Evolutionary conservation across 2,329 filamentous ascomycete genomes (phyloP), one percentile per base, ranked within the genome.

Genomic region (Sordariomycetes sp.): DNA sequence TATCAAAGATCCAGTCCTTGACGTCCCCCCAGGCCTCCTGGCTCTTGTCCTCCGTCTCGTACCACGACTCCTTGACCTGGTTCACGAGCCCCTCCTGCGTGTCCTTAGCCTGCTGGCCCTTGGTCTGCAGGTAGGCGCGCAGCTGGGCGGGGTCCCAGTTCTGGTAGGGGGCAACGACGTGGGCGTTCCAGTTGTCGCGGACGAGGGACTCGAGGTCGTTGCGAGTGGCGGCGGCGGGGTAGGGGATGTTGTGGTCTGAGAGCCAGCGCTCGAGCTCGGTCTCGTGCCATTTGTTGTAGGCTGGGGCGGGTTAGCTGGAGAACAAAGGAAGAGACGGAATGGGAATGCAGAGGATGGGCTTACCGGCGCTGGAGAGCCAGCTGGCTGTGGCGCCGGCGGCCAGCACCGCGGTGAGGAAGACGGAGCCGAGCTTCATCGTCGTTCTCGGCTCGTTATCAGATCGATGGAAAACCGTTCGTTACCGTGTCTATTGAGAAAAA

Each of bases 221-320:
- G 67, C 94, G 90, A 72, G 96, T 90, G 54, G 92, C 84, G 12
- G 91, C 84, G 12, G 83, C 85, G n/a, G 94, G 90, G 70, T 96
- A 90, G 10, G 92, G 90, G 59, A 99, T 79, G 69, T 91, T 83
- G 74, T 97, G 81, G 69, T 99, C 94, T 34, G 88, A 88, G 54
- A 99, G 84, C 94, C 94, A 99, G 66, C 91, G 84, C 76, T 99
- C 92, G 34, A 99, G 83, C 78, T 99, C 94, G 24, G 89, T 95
- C 77, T 97, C 86, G 66, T 97, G 92, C 94, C 94, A 99, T 71
- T 94, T 96, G 75, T 97, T 96, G 79, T 97, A 97, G 17, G 86
- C 92, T 96, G 67, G 54, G 63, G n/a, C 39, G 57, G 55, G 22
- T 54, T 17, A 20, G n/a, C 20, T 20, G 25, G n/a, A 22, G 28